Conservation (phyloP, 1,284 basidiomycete species). For the Ganoderma multipileum region DNA sequence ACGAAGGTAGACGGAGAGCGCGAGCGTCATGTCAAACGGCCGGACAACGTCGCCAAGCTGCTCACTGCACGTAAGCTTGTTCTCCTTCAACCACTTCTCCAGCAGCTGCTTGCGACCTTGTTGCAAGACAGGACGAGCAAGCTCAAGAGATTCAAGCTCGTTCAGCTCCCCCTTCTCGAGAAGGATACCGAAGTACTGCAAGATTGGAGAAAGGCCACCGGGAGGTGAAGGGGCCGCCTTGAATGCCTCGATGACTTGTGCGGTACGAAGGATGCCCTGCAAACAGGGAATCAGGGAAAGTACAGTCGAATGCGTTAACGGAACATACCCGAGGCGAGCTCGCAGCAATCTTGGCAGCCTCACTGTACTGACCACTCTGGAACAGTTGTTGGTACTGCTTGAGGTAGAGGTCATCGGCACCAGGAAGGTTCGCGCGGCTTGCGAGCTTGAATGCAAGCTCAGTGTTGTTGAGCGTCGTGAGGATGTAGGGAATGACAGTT, state of each 20-base stretch:
- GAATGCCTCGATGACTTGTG: conserved; percentile 97
- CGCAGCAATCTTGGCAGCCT: conserved; percentile 99
- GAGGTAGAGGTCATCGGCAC: conserved; percentile 97
- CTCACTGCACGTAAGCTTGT: conserved; percentile 99
- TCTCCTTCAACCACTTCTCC: conserved; percentile 99
- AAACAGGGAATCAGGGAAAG: conserved; percentile 1
- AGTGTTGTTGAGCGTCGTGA: conserved; percentile 94
- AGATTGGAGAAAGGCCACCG: conserved; percentile 93
- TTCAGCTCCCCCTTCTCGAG: conserved; percentile 98
- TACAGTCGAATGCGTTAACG: background rate
- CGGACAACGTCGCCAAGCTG: conserved; percentile 99
- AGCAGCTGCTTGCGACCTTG: conserved; percentile 98
- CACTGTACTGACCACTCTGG: conserved; percentile 88
- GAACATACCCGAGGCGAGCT: conserved; percentile 87
- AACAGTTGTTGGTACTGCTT: conserved; percentile 97
- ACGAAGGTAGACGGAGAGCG: conserved; percentile 97
- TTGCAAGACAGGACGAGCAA: conserved; percentile 94
- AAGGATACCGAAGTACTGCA: conserved; percentile 98
- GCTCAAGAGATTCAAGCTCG: conserved; percentile 94
- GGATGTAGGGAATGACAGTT: conserved; percentile 95
- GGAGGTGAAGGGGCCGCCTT: conserved; percentile 93
- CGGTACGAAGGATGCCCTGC: conserved; percentile 95
- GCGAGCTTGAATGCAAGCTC: conserved; percentile 99
- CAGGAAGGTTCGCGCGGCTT: conserved; percentile 95
- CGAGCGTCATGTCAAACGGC: conserved; percentile 95